These are phyloP conservation scores for Anthracocystis panici-leucophaei DNA, from an alignment of 1,284 basidiomycete species.

Conservation along the genomic window DNA sequence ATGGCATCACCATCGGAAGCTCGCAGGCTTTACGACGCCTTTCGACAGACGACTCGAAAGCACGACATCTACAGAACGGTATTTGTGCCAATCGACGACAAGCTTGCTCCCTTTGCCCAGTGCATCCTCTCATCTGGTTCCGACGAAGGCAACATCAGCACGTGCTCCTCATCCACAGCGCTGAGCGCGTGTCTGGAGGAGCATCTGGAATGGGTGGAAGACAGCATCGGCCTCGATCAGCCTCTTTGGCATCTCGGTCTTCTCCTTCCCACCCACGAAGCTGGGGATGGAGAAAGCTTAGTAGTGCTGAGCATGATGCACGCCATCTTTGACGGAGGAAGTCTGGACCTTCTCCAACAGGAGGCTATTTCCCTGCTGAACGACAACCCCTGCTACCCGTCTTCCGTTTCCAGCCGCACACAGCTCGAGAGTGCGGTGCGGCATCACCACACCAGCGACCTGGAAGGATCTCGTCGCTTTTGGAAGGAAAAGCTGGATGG, in stretches of 20 bases:
- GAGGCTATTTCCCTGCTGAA: conserved; percentile 4
- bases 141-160: conserved; percentile 7
- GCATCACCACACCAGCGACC: conserved; percentile 17
- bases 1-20: not conserved
- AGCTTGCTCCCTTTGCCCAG: conserved; percentile 34
- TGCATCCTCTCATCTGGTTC: conserved; percentile 14
- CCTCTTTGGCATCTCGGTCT: conserved; percentile 24
- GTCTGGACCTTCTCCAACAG: conserved; percentile 17
- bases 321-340: conserved; percentile 34
- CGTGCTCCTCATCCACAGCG: not conserved
- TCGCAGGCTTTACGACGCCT: conserved; percentile 5
- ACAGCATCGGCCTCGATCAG: conserved; percentile 10
- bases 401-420: not conserved
- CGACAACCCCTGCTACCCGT: not conserved
- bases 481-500: conserved; percentile 18
- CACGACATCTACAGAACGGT: conserved; percentile 18
- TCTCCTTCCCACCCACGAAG: not conserved
- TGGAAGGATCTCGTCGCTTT: conserved; percentile 15
- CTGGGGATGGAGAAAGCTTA: not conserved
- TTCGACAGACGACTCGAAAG: not conserved
- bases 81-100: conserved; percentile 27
- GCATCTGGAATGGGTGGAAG: conserved; percentile 7
- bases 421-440: conserved; percentile 10
- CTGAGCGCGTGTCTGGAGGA: conserved; percentile 1
- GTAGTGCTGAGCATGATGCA: conserved; percentile 25